Base-by-base conservation (phyloP, 805 yeast species). In the Starmerella roubikii region DNA sequence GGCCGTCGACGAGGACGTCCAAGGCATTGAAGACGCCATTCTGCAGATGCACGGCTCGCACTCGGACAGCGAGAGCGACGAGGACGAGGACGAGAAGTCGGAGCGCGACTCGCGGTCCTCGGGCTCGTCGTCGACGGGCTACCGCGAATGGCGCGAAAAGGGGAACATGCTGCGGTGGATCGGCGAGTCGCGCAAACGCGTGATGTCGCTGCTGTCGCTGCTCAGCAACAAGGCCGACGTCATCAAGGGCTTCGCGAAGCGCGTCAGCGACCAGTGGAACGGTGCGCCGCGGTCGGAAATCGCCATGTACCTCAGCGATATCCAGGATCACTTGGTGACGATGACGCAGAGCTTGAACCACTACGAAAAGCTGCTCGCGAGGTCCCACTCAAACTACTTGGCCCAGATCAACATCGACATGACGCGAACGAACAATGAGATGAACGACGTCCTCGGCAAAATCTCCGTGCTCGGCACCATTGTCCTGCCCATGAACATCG, bases 371-470 rank as follows among this genome's bases (percentile, higher is more conserved):
- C 66, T 91, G 32, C 67, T 91, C 39, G 93, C 96, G 1, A 68
- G 98, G 42, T 79, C 91, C n/a, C 98, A 91, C 60, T 81, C 94
- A 9, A 91, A 91, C 59, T 91, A 91, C 57, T 67, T 88, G 53
- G 98, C 98, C 1, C 97, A 88, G 56, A 81, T 91, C 55, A 91
- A 91, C 56, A 88, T 91, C 46, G 97, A 91, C 57, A 91, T 88
- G 97, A 91, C 96, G 9, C 78, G 78, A 56, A 95, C 86, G 12
- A 91, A 86, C 61, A 91, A 91, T 53, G 96, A 88, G 52, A 88
- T 93, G 74, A 91, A 91, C 58, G 97, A 91, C 56, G 94, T 86
- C 2, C 68, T 88, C 53, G 94, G 96, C 10, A 84, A 86, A 56
- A 83, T 88, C 40, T 83, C 97, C 3, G 78, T 86, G 30, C 61